phyloP scores from a whole-genome alignment of 441 rosid genomes.

The Gossypium trilobum region DNA sequence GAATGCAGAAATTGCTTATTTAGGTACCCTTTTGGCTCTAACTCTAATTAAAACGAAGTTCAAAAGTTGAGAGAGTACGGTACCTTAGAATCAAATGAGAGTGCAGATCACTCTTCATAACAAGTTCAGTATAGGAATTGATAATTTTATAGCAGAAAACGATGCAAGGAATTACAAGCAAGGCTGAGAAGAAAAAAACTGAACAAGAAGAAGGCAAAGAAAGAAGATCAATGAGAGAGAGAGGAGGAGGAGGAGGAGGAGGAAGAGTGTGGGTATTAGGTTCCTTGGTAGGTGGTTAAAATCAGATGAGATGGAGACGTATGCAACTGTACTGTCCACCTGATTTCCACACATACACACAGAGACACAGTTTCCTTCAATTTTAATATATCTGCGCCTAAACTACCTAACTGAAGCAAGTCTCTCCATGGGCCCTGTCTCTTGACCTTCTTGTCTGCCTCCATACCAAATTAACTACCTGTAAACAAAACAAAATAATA shows the following conservation, averaged over 20 bases:
- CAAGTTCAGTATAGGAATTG: conserved; percentile 4
- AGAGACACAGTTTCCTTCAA: conserved; percentile 18
- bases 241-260: background rate
- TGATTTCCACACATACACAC: background rate
- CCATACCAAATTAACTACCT: background rate
- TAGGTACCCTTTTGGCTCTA: conserved; percentile 24
- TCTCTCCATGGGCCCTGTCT: background rate
- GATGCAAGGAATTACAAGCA: background rate
- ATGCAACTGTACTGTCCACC: conserved; percentile 16
- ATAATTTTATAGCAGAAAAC: background rate
- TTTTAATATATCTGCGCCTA: conserved; percentile 12
- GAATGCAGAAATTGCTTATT: background rate
- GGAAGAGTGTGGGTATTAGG: background rate
- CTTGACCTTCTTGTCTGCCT: background rate
- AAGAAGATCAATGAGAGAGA: background rate
- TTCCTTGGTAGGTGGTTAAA: background rate
- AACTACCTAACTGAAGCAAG: conserved; percentile 12
- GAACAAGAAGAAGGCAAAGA: background rate
- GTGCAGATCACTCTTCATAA: conserved; percentile 15
- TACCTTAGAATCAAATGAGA: conserved; percentile 15
- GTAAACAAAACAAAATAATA: background rate
- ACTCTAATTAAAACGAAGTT: conserved; percentile 4
- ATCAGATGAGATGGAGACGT: conserved; percentile 8
- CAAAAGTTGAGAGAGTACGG: conserved; percentile 9
- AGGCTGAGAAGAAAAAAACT: background rate